Evolutionary conservation across 2,329 filamentous ascomycete species (phyloP), one percentile per base, ranked within the genome.

Genomic region (Hypomyces perniciosus): DNA sequence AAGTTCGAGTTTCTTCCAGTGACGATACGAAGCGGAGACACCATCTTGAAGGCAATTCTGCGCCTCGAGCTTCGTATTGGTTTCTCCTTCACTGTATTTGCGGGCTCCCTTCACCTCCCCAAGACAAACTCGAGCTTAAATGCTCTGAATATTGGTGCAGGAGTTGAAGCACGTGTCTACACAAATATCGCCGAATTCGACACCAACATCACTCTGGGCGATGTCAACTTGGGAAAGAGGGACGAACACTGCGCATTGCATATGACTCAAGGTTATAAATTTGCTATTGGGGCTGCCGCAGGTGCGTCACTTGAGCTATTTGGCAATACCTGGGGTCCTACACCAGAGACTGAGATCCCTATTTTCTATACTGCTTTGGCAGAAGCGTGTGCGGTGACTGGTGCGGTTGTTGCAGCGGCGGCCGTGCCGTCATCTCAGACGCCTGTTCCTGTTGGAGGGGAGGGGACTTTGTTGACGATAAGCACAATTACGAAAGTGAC

Each of bases 1-100:
- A 61, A 70, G 10, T 81, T 81, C 52, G 77, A 81, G 50, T 80
- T 81, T 51, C 70, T 83, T 1, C 79, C 79, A 0, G 74, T 82
- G 4, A 76, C 68, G 0, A 63, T 81, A 31, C 62, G 72, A 52
- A 72, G 66, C 30, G 69, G 68, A 1, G 57, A 60, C 5, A 69
- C 69, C 0, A 57, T 72, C 0, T 62, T 82, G 8, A 71, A 67
- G 0, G 78, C 75, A 0, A 61, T 72, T 0, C 66, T 83, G 0
- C 73, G 75, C 4, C 54, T 81, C 2, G 72, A 72, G 8, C 58
- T 75, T 1, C 68, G 73, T 31, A 70, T 72, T 4, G 78, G 77
- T 9, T 57, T 77, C 42, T 59, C 59, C 31, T 28, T 62, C 9
- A 34, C 46, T 4, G 35, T 48, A 9, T 41, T 45, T 28, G 13